Base-by-base conservation (phyloP, 352 stramenopile genomes). In the Hyaloperonospora brassicae region DNA sequence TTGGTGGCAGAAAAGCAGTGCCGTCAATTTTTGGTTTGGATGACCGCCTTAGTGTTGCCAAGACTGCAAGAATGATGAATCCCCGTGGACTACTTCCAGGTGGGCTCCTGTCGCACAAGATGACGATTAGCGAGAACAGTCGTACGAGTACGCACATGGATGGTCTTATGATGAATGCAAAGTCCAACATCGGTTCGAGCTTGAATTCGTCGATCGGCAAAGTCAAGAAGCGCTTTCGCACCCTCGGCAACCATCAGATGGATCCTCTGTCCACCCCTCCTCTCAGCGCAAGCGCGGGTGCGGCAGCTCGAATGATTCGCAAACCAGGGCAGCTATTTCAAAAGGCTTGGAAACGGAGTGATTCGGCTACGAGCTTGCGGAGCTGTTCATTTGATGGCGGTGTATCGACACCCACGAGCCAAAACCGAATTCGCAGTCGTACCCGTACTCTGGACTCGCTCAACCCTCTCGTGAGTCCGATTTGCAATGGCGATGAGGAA, bases 181-280 rank as follows among this genome's bases (percentile, higher is more conserved):
- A 84, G 54, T 67, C 70, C 2, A 87, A 91, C 39, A 65, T 91
- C 27, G 74, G 77, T 10, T 87, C 78, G 14, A 87, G 76, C 41
- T 67, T 91, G 17, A 89, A 84, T 46, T 76, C 64, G 7, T 88
- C 78, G 4, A 57, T 88, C 13, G 71, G 75, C 41, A 89, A 89
- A 56, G 77, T 91, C 34, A 87, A 87, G 49, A 80, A 70, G 31
- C 73, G 72, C 11, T 87, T 91, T 23, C 70, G 70, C 0, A 85
- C 76, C n/a, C 55, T 87, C 40, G 70, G 72, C 12, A 72, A 62
- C 14, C 70, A 86, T 44, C 66, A 76, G 35, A 76, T 80, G 46
- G 70, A 83, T 41, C 50, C 61, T 0, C 51, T 71, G 0, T 61
- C 66, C 7, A 55, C 60, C 0, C 59, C 68, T 35, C 50, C 64